Conservation (phyloP, 2,329 filamentous ascomycete genomes). For the Ophiostoma australiae region DNA sequence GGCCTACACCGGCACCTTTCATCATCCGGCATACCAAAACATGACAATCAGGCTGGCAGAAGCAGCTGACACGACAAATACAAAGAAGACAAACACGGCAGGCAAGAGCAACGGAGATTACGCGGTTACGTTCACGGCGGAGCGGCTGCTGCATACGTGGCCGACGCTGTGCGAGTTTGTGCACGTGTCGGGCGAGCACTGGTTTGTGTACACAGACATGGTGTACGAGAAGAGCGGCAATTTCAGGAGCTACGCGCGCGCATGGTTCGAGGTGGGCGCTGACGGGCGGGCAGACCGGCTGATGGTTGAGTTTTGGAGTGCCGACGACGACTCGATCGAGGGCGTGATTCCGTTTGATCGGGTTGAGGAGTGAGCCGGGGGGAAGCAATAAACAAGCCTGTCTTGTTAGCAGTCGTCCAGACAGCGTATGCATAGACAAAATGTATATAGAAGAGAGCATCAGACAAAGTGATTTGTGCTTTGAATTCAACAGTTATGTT, state of each 20-base stretch:
- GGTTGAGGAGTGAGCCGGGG: background rate
- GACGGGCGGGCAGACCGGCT: slow-evolving; percentile 32
- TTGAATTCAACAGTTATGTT: slow-evolving; percentile 42
- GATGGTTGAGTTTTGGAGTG: slow-evolving; percentile 33
- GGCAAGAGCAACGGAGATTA: background rate
- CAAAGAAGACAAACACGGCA: background rate
- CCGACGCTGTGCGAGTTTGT: slow-evolving; percentile 33
- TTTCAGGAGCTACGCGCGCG: slow-evolving; percentile 32
- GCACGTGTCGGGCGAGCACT: slow-evolving; percentile 38
- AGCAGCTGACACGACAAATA: background rate
- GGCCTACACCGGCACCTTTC: slow-evolving; percentile 42
- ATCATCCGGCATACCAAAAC: slow-evolving; percentile 41
- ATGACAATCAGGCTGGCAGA: slow-evolving; percentile 29
- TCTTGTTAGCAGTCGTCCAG: slow-evolving; percentile 7
- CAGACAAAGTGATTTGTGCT: slow-evolving; percentile 40
- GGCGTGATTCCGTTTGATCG: slow-evolving; percentile 34
- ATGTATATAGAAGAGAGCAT: slow-evolving; percentile 15
- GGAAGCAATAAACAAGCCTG: background rate
- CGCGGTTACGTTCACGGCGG: slow-evolving; percentile 27
- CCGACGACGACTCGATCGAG: slow-evolving; percentile 29
- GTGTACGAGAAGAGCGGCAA: slow-evolving; percentile 30
- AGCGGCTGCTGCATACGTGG: slow-evolving; percentile 34
- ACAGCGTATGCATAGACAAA: background rate
- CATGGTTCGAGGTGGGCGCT: slow-evolving; percentile 34
- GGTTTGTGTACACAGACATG: slow-evolving; percentile 34